Evolutionary conservation across 208 protist genomes (phyloP).

Genomic region (Borovskyia barvae): DNA sequence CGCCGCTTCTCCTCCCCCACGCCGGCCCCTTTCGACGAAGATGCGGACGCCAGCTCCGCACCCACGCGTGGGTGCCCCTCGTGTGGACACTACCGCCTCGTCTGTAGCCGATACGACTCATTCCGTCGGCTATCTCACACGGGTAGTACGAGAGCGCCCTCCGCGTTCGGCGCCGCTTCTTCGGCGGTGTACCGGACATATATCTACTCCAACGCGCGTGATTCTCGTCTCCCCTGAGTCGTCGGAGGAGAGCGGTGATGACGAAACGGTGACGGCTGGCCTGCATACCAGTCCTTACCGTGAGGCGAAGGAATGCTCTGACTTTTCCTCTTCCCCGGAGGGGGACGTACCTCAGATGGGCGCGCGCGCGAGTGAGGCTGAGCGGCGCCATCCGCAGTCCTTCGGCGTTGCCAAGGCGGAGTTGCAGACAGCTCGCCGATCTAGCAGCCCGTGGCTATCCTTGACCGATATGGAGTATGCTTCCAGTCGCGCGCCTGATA

Average conservation of each 20-base stretch:
- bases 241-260: neutral
- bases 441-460: too few species aligned
- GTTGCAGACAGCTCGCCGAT: too few species aligned
- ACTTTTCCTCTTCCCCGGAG: neutral
- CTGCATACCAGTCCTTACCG: constrained; percentile 18
- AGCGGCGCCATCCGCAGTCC: too few species aligned
- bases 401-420: too few species aligned
- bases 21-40: neutral
- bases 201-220: constrained; percentile 15
- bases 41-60: neutral
- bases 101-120: neutral
- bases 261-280: constrained; percentile 21
- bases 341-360: too few species aligned
- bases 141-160: constrained; percentile 19
- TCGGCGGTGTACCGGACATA: constrained; percentile 24
- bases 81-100: too few species aligned
- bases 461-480: too few species aligned
- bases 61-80: too few species aligned
- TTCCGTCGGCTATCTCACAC: neutral
- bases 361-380: too few species aligned
- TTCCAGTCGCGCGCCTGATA: too few species aligned
- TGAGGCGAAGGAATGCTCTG: constrained; percentile 6
- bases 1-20: neutral
- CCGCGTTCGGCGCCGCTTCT: constrained; percentile 21
- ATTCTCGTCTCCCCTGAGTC: neutral